Percentiles rank a stretch among this genome's conserved stretches.
Evolutionary conservation across 1,284 basidiomycete species (phyloP).

Genomic region (Hemileia vastatrix): DNA sequence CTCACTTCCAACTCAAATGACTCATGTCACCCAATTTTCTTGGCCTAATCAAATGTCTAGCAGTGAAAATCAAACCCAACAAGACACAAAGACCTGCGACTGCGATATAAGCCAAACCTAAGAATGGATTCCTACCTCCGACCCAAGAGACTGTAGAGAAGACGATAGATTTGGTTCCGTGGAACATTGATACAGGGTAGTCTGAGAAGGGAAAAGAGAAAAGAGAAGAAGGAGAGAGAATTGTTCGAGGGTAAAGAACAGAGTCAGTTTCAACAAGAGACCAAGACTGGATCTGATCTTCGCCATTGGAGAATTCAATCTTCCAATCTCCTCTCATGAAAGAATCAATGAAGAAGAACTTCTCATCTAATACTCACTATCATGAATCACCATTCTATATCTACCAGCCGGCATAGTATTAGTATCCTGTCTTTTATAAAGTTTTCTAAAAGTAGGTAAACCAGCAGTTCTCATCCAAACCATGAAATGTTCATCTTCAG

Average conservation of each 20-base stretch:
- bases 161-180: constrained; percentile 90
- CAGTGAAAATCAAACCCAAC: constrained; percentile 74
- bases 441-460: constrained; percentile 87
- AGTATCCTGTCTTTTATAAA: constrained; percentile 82
- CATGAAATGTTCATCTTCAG: constrained; percentile 82
- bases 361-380: constrained; percentile 59
- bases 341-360: not conserved
- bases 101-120: constrained; percentile 92
- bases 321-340: no score
- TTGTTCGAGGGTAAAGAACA: constrained; percentile 2
- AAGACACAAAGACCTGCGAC: constrained; percentile 75
- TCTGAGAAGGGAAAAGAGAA: constrained; percentile 51
- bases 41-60: constrained; percentile 82
- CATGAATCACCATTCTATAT: constrained; percentile 65
- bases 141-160: constrained; percentile 96
- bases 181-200: constrained; percentile 82
- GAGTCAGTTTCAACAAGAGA: not conserved
- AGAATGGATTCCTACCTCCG: constrained; percentile 91
- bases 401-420: constrained; percentile 61
- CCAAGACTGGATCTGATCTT: no score
- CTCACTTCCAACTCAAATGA: no score
- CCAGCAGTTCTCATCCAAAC: constrained; percentile 99
- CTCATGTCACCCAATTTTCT: constrained; percentile 56
- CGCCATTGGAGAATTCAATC: no score
- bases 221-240: not conserved